Evolutionary conservation across 805 yeast genomes (phyloP).

Genomic region (Wickerhamiella siamensis): DNA sequence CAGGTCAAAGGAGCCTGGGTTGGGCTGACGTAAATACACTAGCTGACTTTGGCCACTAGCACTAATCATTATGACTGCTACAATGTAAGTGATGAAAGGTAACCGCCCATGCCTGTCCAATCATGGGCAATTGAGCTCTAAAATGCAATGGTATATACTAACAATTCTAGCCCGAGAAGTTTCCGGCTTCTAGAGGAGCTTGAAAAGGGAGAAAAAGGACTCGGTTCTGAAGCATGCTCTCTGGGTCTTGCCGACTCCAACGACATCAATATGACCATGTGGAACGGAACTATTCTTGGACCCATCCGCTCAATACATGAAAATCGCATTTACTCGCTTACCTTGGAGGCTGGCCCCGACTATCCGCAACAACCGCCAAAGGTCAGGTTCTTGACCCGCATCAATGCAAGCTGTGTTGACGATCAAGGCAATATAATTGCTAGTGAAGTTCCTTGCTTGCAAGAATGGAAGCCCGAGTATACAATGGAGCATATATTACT

Average conservation of each 20-base stretch:
- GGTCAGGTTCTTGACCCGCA: constrained; percentile 65
- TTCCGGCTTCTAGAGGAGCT: constrained; percentile 89
- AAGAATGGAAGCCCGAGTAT: constrained; percentile 77
- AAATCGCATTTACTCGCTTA: constrained; percentile 78
- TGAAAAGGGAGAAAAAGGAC: constrained; percentile 96
- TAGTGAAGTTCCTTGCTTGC: constrained; percentile 48
- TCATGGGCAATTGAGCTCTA: neutral
- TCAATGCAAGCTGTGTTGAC: constrained; percentile 88
- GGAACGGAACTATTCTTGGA: constrained; percentile 97
- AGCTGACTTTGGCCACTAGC: too few species aligned
- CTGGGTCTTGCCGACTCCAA: constrained; percentile 83
- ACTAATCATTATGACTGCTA: neutral
- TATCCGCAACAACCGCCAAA: constrained; percentile 87
- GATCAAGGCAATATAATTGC: constrained; percentile 39
- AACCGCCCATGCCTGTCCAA: too few species aligned
- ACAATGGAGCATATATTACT: constrained; percentile 87
- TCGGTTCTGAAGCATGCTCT: constrained; percentile 93
- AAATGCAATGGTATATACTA: neutral
- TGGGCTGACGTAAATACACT: too few species aligned
- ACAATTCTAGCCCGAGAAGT: constrained; percentile 52
- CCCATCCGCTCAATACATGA: constrained; percentile 90
- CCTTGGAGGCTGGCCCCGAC: constrained; percentile 62
- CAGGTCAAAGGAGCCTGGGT: too few species aligned
- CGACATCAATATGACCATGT: constrained; percentile 82
- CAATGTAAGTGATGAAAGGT: neutral